Percentiles rank a stretch among this genome's conserved stretches.
Conservation (phyloP, 2,329 filamentous ascomycete species). For the Pseudogymnoascus sp. region DNA sequence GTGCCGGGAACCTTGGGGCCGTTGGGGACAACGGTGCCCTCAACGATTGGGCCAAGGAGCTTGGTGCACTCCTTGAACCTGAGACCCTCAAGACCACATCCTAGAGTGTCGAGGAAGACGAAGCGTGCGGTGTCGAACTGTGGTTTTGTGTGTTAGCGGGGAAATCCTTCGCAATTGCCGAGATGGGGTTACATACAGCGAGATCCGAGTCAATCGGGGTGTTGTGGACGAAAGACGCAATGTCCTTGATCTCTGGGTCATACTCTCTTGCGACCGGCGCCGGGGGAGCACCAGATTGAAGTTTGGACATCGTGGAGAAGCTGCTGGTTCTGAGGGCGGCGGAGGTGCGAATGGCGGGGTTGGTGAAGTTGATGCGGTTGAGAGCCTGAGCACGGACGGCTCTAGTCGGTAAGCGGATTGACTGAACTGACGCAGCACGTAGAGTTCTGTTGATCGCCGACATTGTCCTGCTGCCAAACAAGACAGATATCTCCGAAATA, state of each 20-base stretch:
- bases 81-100: constrained; percentile 91
- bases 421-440: constrained; percentile 2
- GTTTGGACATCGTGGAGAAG: constrained; percentile 30
- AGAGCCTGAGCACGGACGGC: background rate
- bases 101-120: constrained; percentile 93
- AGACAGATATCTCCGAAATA: background rate
- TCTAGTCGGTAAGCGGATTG: background rate
- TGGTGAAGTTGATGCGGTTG: background rate
- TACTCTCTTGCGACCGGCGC: constrained; percentile 54
- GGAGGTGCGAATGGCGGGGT: background rate
- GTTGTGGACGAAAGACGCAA: constrained; percentile 90
- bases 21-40: constrained; percentile 84
- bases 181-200: constrained; percentile 54
- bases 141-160: constrained; percentile 17
- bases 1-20: constrained; percentile 88
- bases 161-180: background rate
- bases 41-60: constrained; percentile 83
- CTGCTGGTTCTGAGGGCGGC: background rate
- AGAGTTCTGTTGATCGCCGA: constrained; percentile 10
- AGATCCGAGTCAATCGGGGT: constrained; percentile 85
- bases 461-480: constrained; percentile 7
- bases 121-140: constrained; percentile 93
- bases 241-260: constrained; percentile 89
- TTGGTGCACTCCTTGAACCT: constrained; percentile 95
- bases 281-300: constrained; percentile 37